Evolutionary conservation across 2,329 filamentous ascomycete species (phyloP), one percentile per base, ranked within the genome.

Genomic region (Penicillium sp.): DNA sequence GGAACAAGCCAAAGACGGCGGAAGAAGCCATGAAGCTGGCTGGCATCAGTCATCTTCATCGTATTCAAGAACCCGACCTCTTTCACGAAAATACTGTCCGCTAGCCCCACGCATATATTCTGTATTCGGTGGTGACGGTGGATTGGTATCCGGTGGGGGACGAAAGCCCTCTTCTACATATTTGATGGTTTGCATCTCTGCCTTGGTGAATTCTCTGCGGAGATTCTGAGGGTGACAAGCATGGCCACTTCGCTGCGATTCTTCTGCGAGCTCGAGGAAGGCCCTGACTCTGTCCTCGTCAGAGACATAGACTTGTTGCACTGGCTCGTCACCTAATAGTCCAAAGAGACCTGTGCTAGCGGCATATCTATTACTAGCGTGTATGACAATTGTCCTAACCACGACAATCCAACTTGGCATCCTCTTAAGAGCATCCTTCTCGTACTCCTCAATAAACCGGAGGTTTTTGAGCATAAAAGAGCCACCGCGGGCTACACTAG

Each of bases 311-410:
- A 62, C 50, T 15, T 58, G 30, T 28, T 62, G 60, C 28, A 58
- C 28, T 37, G 50, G 55, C 28, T 40, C 56, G 53, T 62, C 60
- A 5, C 56, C 50, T 17, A 62, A 42, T 1, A 55, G 60, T 51
- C 60, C 60, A n/a, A 62, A 62, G 4, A 62, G 22, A n/a, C 56
- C 60, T 30, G 56, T 35, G 19, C 35, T 50, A 6, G 24, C 19
- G 35, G 9, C 55, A n/a, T 54, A 45, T 44, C 49, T 4, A 8
- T 26, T n/a, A 1, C 15, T 58, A 7, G 55, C 42, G 33, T 62
- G 60, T 19, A 62, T 44, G 9, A 56, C 26, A 28, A 58, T 33
- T n/a, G 19, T 40, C 35, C 33, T 54, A 17, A 42, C 38, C 35
- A 54, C 35, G 51, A 54, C 51, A 38, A 54, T 38, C 51, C 33